Base-by-base conservation (phyloP, 768 basidiomycete species). In the Auriscalpium microsporum region DNA sequence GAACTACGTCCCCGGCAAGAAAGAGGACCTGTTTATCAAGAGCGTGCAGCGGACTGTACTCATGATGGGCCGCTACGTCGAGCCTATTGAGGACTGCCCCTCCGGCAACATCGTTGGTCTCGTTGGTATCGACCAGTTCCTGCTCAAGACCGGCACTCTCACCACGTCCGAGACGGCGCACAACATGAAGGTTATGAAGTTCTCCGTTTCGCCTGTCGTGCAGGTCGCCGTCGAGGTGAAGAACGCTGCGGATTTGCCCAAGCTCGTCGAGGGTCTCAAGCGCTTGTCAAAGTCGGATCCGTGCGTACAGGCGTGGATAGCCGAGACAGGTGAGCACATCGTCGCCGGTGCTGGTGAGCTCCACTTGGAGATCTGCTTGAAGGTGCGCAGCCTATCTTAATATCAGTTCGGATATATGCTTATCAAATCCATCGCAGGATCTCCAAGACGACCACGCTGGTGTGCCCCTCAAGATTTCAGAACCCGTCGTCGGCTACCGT, bases 141-240 rank as follows among this genome's bases (percentile, higher is more conserved):
- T 99, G 77, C 87, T 99, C 72, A 99, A 99, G 85, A 93, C 84
- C 63, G 96, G 96, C 71, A 99, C 96, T 59, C 83, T 99, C 68
- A 99, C 96, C 58, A 84, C 90, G 58, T 93, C 93, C 49, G 96
- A 98, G 77, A 96, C 94, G 52, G 96, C 96, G 51, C 96, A 99
- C 81, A 99, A 99, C 81, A 96, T 99, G 94, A 92, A 79, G 78
- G 94, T 99, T 73, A 99, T 99, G 96, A 92, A 89, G 77, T 97
- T 97, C 83, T 98, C 94, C 72, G 96, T 99, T 55, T 98, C 96
- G 34, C 96, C 96, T 64, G 96, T 99, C 79, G 96, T 99, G 46
- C 96, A 85, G 71, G 93, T 98, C 68, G 92, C 96, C 62, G 96
- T 99, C 65, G 96, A 99, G 74, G 96, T 98, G 74, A 98, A 98